A percentile compares a stretch with the other conserved stretches of the same genome.
Conservation (phyloP, 371 early-diverging fungal species). For the Mucor lusitanicus region DNA sequence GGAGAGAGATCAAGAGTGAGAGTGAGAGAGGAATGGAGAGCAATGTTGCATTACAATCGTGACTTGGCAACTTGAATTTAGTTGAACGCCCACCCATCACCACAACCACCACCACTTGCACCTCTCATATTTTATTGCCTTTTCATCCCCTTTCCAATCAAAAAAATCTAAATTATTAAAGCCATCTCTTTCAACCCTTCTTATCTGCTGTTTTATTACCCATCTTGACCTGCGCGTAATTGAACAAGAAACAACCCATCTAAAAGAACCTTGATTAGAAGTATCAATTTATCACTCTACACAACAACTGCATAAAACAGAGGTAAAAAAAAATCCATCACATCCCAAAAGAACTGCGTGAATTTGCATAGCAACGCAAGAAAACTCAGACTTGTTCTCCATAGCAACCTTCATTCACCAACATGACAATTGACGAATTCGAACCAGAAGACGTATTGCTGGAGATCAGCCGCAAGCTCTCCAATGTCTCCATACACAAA, state of each 20-base stretch:
- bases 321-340: neutral
- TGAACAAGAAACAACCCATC: neutral
- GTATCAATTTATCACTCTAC: neutral
- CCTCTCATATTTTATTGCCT: neutral
- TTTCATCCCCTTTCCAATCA: neutral
- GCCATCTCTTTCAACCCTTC: neutral
- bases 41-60: slow-evolving; percentile 3
- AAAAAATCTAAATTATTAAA: neutral
- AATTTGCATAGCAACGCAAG: neutral
- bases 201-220: neutral
- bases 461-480: slow-evolving; percentile 47
- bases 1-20: too few species aligned
- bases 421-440: slow-evolving; percentile 49
- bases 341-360: neutral
- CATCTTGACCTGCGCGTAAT: neutral
- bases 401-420: neutral
- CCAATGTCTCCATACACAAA: slow-evolving; percentile 39
- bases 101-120: neutral
- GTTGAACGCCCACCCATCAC: neutral
- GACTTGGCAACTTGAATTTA: neutral
- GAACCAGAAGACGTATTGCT: slow-evolving; percentile 35
- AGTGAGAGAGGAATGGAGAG: neutral
- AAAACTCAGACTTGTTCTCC: neutral
- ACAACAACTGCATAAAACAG: neutral
- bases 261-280: neutral